Conservation (phyloP, 164 flowering plant species). For the Aristolochia californica region DNA sequence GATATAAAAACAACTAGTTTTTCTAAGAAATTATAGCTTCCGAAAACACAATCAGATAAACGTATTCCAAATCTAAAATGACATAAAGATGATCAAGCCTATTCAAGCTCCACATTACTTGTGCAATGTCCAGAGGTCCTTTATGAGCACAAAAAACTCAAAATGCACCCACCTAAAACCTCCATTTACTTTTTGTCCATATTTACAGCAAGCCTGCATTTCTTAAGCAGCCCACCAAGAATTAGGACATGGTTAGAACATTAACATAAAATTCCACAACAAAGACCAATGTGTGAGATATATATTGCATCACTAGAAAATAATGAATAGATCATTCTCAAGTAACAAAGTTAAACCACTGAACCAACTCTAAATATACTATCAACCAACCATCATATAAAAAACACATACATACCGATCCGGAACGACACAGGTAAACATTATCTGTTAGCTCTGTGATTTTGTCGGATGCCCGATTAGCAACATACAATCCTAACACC, state of each 20-base stretch:
- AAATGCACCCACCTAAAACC: conserved; percentile 56
- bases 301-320: not conserved
- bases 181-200: conserved; percentile 42
- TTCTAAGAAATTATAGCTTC: too few relatives aligned
- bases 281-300: not conserved
- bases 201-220: conserved; percentile 58
- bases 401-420: conserved; percentile 44
- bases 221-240: conserved; percentile 48
- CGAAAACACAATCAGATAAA: too few relatives aligned
- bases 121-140: conserved; percentile 39
- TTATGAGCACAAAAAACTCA: conserved; percentile 35
- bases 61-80: too few relatives aligned
- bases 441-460: conserved; percentile 88
- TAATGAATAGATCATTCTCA: not conserved
- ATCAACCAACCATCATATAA: not conserved
- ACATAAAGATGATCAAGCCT: too few relatives aligned
- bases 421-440: conserved; percentile 83
- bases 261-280: not conserved
- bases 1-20: too few relatives aligned
- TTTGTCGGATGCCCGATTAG: conserved; percentile 86
- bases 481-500: conserved; percentile 63
- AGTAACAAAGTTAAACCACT: too few relatives aligned
- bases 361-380: too few relatives aligned
- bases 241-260: conserved; percentile 36
- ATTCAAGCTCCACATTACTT: not conserved